Conservation (phyloP, 192 early-diverging fungal genomes). For the Dissophora globulifera region DNA sequence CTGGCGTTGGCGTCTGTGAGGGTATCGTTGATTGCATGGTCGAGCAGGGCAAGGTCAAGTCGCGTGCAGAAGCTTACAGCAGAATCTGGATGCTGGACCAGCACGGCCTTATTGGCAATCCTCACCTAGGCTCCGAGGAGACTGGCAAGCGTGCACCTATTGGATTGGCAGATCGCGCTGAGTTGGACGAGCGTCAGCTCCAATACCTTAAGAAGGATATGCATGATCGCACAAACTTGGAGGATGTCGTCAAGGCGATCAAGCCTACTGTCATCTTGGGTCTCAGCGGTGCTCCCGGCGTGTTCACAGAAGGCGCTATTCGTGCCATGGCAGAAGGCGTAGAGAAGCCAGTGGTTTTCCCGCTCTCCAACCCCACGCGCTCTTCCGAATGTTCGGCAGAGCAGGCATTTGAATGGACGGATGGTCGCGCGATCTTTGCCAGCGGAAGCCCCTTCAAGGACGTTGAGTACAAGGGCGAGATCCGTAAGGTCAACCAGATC, state of each 20-base stretch:
- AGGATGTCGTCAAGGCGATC: conserved; percentile 60
- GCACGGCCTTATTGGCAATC: conserved; percentile 61
- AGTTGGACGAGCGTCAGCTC: conserved; percentile 59
- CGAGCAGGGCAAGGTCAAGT: conserved; percentile 77
- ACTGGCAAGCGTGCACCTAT: conserved; percentile 19
- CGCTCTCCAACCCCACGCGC: conserved; percentile 62
- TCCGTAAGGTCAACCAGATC: conserved; percentile 59
- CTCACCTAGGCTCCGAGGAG: conserved; percentile 5
- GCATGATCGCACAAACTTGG: conserved; percentile 57
- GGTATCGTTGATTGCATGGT: conserved; percentile 85
- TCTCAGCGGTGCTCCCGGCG: conserved; percentile 58
- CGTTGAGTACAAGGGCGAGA: conserved; percentile 58
- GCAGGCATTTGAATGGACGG: conserved; percentile 64
- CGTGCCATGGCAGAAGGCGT: conserved; percentile 63
- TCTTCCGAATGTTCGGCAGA: conserved; percentile 67
- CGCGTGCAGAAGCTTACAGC: conserved; percentile 61
- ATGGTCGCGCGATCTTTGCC: conserved; percentile 65
- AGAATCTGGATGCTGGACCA: conserved; percentile 68
- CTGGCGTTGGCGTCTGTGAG: conserved; percentile 94
- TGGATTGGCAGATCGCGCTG: conserved; percentile 37
- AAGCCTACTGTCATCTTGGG: conserved; percentile 64
- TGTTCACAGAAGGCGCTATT: conserved; percentile 62
- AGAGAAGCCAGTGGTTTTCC: conserved; percentile 63
- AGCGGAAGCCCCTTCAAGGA: conserved; percentile 64
- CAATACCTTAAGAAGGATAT: conserved; percentile 61